Conservation (phyloP, 345 rosid genomes). For the Eucalyptus leucophloia region DNA sequence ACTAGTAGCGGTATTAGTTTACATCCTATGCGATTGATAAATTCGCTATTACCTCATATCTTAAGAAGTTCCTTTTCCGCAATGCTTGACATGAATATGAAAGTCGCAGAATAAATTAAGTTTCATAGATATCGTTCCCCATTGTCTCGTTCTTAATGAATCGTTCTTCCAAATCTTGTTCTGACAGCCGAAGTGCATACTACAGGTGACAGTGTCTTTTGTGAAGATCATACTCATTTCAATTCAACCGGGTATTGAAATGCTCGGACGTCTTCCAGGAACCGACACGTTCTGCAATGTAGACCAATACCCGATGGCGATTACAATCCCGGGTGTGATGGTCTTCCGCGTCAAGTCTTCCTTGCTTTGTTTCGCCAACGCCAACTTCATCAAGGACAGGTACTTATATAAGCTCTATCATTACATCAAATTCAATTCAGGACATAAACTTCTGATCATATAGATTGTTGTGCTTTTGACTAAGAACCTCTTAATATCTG, state of each 20-base stretch:
- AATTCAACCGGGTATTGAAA: conserved; percentile 61
- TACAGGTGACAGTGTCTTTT: conserved; percentile 67
- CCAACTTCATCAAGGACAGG: conserved; percentile 63
- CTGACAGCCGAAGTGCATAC: background rate
- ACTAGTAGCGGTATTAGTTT: conserved; percentile 46
- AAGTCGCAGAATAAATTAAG: background rate
- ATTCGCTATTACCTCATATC: background rate
- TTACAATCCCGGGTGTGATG: conserved; percentile 38
- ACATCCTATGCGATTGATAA: background rate
- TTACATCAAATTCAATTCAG: background rate
- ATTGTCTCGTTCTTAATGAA: background rate
- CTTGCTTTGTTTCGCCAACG: conserved; percentile 83
- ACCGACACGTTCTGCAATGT: conserved; percentile 42
- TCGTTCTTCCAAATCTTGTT: background rate
- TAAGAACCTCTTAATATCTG: background rate
- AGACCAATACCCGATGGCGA: conserved; percentile 76
- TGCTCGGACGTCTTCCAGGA: conserved; percentile 59
- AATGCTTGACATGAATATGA: background rate
- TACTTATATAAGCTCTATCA: background rate
- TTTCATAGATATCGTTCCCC: background rate
- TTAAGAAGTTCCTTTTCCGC: background rate
- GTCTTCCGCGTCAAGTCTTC: conserved; percentile 62
- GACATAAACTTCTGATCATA: background rate
- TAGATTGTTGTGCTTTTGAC: background rate
- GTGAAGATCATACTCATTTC: conserved; percentile 63